Evolutionary conservation across 441 rosid species (phyloP), one percentile per base, ranked within the genome.

Genomic region (Bruguiera hainesii): DNA sequence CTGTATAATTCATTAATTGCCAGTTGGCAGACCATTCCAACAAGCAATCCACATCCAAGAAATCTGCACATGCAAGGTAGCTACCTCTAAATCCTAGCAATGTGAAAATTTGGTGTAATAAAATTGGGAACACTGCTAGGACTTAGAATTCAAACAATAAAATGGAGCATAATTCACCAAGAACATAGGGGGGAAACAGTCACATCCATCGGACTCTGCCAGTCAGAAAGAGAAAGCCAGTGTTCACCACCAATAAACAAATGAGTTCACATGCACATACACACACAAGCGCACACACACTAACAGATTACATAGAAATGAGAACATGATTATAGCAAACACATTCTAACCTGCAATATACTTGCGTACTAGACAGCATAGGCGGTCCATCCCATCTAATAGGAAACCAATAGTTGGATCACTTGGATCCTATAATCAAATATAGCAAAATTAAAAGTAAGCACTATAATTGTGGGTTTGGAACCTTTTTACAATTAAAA

Each of bases 361-460:
- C 78, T 96, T 96, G 83, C 97, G 98, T 63, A 96, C 98, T 66
- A 96, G 81, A 81, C 99, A 87, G 82, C 98, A 93, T 60, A 93
- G 81, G 52, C 75, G 91, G 71, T 93, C 99, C 99, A 93, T 93
- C 79, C 98, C 99, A 67, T 96, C 98, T 46, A 96, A 79, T 69
- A 96, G 83, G 84, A 90, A 96, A 71, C 98, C 99, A 76, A 89
- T 84, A 76, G 98, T 96, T 65, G 98, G 99, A 82, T 96, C 99
- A 85, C 78, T 91, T 80, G 94, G 98, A 84, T 96, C 98, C 98
- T 93, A 76, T 80, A 80, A 64, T 63, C 48, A 79, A 73, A 75
- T 68, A 68, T 60, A 29, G 66, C 46, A 59, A n/a, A 65, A 69
- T 21, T 56, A 67, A 15, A 60, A 71, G 37, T 52, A 61, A 33